Base-by-base conservation (phyloP, 1,284 basidiomycete species). In the Apiotrichum gracile region DNA sequence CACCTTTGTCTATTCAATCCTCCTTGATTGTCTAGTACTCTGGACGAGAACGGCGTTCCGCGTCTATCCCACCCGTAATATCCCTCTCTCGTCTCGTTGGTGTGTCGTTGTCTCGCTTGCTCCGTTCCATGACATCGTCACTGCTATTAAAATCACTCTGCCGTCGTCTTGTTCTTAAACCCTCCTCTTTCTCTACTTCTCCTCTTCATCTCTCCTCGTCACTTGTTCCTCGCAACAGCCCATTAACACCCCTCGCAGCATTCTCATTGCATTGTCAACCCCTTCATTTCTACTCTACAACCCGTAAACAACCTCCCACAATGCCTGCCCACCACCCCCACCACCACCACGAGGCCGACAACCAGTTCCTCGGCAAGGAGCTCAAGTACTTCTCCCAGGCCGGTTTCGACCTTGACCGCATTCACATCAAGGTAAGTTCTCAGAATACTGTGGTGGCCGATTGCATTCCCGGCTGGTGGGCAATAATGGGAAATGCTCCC, bases 301-400 rank as follows among this genome's bases (percentile, higher is more conserved):
- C 44, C 34, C 31, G 10, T 24, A 46, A 24, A 17, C 21, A 35
- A 57, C 45, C 50, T 8, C 31, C 26, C 65, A 69, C 35, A 44
- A 69, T 68, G 66, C 54, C 60, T 45, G 63, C 64, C 53, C 63
- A 69, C 60, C 59, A 69, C 60, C 59, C 69, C 55, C 65, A 70
- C 53, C 61, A 63, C 54, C 65, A 69, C 54, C 48, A 55, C 46
- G 46, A 47, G 46, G 46, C 46, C 46, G 46, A 47, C 56, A 72
- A 73, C 62, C 61, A 66, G 60, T 70, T 92, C 69, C 85, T 94
- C 68, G 91, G 90, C 63, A 85, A 85, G 65, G 91, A 97, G 73
- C 83, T 98, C 70, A 87, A 92, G 76, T 91, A 96, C 79, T 97
- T 97, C 83, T 98, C 96, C 49, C 88, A 97, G 78, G 94, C 96